Percentiles rank a stretch among this genome's conserved stretches.
These are phyloP conservation scores for Cytospora chrysosperma DNA, from an alignment of 2,329 filamentous ascomycete genomes.

Conservation along the genomic window DNA sequence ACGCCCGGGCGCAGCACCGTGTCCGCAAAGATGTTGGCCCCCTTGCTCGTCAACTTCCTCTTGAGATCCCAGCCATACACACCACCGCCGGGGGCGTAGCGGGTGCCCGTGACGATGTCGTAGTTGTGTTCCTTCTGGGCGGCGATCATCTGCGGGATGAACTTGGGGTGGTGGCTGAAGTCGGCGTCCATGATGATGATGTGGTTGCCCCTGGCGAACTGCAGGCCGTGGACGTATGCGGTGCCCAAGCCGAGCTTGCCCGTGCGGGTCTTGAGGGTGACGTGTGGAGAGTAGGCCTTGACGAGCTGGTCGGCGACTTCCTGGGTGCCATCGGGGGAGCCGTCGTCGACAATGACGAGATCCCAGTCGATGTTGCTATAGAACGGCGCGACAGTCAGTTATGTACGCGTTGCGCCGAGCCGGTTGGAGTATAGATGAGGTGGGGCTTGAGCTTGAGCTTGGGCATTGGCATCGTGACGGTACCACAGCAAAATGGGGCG, in stretches of 20 bases:
- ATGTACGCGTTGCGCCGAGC: not conserved
- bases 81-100: constrained; percentile 85
- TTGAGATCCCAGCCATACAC: constrained; percentile 97
- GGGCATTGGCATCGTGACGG: not conserved
- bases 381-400: not conserved
- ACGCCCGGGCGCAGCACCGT: constrained; percentile 91
- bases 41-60: constrained; percentile 78
- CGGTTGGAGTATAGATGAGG: not conserved
- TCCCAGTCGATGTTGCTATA: constrained; percentile 90
- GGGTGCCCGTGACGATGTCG: constrained; percentile 95
- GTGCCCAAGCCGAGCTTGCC: constrained; percentile 98
- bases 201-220: constrained; percentile 88
- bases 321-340: constrained; percentile 93
- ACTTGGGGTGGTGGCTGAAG: constrained; percentile 98
- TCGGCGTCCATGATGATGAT: constrained; percentile 99
- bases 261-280: constrained; percentile 81
- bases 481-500: constrained; percentile 2
- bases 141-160: constrained; percentile 91
- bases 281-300: constrained; percentile 75
- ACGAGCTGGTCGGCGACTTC: constrained; percentile 87
- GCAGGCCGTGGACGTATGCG: constrained; percentile 90
- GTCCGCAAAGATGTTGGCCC: constrained; percentile 94
- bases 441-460: not conserved
- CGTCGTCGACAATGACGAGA: constrained; percentile 97
- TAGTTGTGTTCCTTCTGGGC: constrained; percentile 75